Conservation (phyloP, 345 rosid species). For the Salix suchowensis region DNA sequence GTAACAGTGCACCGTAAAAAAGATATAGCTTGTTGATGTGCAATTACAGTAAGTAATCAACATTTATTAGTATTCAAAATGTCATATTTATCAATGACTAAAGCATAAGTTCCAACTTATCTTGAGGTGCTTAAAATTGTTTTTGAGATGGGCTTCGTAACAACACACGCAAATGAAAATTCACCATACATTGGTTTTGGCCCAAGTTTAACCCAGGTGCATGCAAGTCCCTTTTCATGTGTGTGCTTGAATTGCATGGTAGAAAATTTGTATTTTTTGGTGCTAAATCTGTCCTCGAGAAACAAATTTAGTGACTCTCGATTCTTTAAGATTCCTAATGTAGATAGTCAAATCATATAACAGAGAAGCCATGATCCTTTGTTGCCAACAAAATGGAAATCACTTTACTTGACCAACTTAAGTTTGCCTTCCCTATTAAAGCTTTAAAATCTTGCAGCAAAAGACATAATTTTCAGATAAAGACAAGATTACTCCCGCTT, state of each 20-base stretch:
- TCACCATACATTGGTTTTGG: not conserved
- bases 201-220: not conserved
- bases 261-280: not conserved
- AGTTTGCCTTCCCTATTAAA: not conserved
- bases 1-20: not conserved
- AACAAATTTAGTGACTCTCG: not conserved
- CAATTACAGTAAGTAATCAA: not conserved
- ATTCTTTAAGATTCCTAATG: not conserved
- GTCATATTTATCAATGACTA: not conserved
- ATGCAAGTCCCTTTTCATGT: not conserved
- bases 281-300: not conserved
- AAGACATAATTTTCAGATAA: not conserved
- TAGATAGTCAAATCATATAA: not conserved
- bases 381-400: not conserved
- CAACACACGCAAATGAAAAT: not conserved
- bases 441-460: not conserved
- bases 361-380: not conserved
- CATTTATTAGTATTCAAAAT: not conserved
- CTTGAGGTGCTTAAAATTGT: too few species aligned
- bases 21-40: not conserved
- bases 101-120: not conserved
- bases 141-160: not conserved
- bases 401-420: not conserved
- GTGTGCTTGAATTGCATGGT: not conserved
- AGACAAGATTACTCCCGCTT: not conserved